Percentiles rank a stretch among this genome's conserved stretches.
Conservation (phyloP, 2,329 filamentous ascomycete genomes). For the Colletotrichum endophyticum region DNA sequence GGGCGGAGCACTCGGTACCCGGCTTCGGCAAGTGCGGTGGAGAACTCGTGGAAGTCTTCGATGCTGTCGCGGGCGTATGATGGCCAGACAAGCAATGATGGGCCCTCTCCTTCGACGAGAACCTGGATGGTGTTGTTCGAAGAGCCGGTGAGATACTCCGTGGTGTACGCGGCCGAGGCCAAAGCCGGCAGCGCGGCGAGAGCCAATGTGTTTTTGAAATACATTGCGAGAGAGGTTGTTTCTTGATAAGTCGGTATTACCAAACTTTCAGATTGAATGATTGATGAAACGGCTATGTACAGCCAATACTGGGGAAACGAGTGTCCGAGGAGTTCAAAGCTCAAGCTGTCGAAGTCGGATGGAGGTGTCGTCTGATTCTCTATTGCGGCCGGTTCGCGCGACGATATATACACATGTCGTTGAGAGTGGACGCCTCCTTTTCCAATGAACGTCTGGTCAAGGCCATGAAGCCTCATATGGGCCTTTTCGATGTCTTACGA, state of each 20-base stretch:
- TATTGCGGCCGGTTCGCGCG: rapidly evolving
- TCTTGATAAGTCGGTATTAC: not conserved
- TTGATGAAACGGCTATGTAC: not conserved
- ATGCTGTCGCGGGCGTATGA: not conserved
- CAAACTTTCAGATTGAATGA: rapidly evolving
- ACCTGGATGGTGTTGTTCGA: not conserved
- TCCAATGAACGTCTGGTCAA: not conserved
- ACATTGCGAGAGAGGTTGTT: not conserved
- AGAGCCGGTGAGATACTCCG: not conserved
- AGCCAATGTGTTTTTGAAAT: not conserved
- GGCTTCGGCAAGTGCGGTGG: not conserved
- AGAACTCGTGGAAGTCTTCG: not conserved
- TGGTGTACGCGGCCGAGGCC: not conserved
- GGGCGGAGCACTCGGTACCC: not conserved
- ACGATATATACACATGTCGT: not conserved
- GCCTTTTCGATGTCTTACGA: not conserved
- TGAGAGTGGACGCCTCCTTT: not conserved
- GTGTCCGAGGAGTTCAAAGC: not conserved
- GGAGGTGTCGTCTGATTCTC: not conserved
- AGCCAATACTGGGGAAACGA: not conserved
- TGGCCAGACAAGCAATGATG: not conserved
- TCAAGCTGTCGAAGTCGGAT: not conserved
- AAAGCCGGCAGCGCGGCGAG: not conserved
- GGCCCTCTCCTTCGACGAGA: not conserved
- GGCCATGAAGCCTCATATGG: not conserved